Percentiles rank a stretch among this genome's conserved stretches.
Conservation (phyloP, 2,329 filamentous ascomycete species). For the Pseudocercospora cruenta region DNA sequence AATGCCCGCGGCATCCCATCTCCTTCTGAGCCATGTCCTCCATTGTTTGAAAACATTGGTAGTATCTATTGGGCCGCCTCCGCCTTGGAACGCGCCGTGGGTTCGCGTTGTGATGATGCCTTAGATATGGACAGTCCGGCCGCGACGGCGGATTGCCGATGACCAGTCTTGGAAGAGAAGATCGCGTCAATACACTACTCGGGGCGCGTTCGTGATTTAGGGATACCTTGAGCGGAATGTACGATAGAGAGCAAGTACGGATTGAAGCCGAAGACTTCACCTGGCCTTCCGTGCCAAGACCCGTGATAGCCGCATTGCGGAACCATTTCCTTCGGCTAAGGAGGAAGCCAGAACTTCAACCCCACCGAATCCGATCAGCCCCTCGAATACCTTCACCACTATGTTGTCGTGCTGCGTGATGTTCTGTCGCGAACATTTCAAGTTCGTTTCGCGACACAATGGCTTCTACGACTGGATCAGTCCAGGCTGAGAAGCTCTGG, state of each 20-base stretch:
- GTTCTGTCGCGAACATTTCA: background rate
- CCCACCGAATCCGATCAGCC: background rate
- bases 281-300: background rate
- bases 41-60: background rate
- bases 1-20: background rate
- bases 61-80: no score
- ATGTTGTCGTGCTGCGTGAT: background rate
- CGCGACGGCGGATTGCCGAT: no score
- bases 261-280: no score
- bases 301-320: background rate
- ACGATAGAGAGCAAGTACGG: no score
- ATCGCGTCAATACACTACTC: no score
- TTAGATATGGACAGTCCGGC: background rate
- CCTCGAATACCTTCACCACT: background rate
- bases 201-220: no score
- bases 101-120: no score
- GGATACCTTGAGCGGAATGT: no score
- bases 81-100: no score
- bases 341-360: no score
- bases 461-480: background rate
- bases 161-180: no score
- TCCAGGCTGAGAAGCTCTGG: constrained; percentile 37
- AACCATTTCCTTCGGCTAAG: background rate
- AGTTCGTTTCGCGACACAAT: background rate
- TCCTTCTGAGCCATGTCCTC: background rate